Percentiles rank a stretch among this genome's conserved stretches.
phyloP scores from a whole-genome alignment of 2,329 filamentous ascomycete genomes.

The Arthroderma sp. region DNA sequence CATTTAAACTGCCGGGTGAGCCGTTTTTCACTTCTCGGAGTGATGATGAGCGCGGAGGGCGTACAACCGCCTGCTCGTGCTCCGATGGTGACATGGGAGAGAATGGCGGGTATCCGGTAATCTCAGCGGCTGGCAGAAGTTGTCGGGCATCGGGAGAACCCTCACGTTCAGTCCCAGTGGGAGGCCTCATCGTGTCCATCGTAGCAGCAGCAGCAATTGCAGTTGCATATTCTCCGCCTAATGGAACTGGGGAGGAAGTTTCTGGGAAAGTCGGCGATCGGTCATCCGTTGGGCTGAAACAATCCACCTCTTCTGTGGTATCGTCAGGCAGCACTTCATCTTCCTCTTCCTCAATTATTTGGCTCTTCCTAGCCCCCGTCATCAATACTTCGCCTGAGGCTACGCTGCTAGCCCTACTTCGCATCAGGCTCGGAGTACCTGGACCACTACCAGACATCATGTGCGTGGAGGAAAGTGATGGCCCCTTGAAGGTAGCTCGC shows the following conservation, averaged over 20 bases:
- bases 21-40: constrained; percentile 16
- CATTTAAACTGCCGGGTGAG: constrained; percentile 6
- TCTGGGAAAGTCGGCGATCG: constrained; percentile 6
- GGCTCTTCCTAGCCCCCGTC: constrained; percentile 27
- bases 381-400: constrained; percentile 17
- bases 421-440: constrained; percentile 24
- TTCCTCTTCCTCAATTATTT: constrained; percentile 37
- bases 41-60: constrained; percentile 32
- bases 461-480: constrained; percentile 31
- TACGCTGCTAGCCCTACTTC: constrained; percentile 19
- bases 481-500: constrained; percentile 35
- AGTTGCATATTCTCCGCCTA: neutral
- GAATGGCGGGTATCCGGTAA: constrained; percentile 19
- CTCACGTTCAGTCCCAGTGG: neutral
- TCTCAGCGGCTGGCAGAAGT: constrained; percentile 14
- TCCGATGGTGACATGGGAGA: constrained; percentile 25
- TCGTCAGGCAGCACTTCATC: constrained; percentile 22
- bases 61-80: constrained; percentile 17
- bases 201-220: constrained; percentile 18
- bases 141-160: neutral
- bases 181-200: constrained; percentile 9
- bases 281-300: constrained; percentile 27
- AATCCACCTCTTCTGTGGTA: constrained; percentile 33
- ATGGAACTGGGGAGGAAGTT: neutral
- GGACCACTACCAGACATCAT: constrained; percentile 24